Percentiles rank a stretch among this genome's conserved stretches.
These are phyloP conservation scores for Trichocladium uniseriatum DNA, from an alignment of 495 filamentous ascomycete species.

Conservation along the genomic window DNA sequence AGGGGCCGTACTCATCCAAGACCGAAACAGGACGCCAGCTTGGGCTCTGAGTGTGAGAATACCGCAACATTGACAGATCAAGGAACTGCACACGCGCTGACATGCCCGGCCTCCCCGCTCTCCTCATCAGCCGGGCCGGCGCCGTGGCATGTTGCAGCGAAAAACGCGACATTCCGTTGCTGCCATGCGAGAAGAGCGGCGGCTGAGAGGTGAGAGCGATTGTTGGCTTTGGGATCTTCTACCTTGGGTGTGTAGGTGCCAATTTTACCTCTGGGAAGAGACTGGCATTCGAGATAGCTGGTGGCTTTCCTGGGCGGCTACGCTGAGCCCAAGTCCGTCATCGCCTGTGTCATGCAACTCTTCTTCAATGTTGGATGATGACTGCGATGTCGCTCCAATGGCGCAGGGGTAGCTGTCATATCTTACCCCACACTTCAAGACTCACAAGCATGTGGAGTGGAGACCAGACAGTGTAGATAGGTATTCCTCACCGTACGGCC, in stretches of 20 bases:
- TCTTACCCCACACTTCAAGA: not conserved
- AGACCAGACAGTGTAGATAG: not conserved
- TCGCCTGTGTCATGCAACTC: not conserved
- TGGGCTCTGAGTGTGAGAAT: slow-evolving; percentile 28
- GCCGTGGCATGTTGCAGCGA: slow-evolving; percentile 37
- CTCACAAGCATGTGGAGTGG: not conserved
- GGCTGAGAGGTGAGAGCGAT: not conserved
- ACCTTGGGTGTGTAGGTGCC: too few species aligned
- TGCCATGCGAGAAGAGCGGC: slow-evolving; percentile 32
- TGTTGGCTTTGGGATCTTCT: too few species aligned
- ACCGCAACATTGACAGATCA: not conserved
- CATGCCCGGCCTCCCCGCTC: slow-evolving; percentile 12
- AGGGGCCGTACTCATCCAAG: slow-evolving; percentile 68
- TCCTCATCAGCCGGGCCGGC: slow-evolving; percentile 29
- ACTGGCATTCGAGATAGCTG: not conserved
- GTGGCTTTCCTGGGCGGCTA: not conserved
- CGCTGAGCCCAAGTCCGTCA: not conserved
- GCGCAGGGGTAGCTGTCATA: not conserved
- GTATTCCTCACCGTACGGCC: too few species aligned
- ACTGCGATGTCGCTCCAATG: slow-evolving; percentile 6
- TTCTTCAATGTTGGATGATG: slow-evolving; percentile 2
- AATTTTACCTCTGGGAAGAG: not conserved
- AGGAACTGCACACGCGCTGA: not conserved
- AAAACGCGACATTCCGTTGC: slow-evolving; percentile 37
- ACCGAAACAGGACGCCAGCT: slow-evolving; percentile 74